These are phyloP conservation scores for Xylaria telfairii DNA, from an alignment of 495 filamentous ascomycete species.

Conservation along the genomic window DNA sequence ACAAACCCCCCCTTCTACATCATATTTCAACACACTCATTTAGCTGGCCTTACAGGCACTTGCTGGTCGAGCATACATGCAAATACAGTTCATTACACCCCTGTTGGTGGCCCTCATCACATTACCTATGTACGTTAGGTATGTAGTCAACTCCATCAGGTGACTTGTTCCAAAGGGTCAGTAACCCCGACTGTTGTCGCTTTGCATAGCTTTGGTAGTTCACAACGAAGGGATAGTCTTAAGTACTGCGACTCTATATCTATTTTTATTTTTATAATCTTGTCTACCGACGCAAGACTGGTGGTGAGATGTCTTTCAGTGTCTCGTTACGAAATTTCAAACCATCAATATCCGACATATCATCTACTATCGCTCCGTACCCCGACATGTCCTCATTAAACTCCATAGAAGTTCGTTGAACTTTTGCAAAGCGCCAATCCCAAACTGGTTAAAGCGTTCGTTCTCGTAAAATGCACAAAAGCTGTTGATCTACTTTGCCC, in stretches of 20 bases:
- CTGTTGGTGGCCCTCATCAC: no score
- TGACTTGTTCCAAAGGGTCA: not conserved
- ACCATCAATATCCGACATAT: conserved; percentile 19
- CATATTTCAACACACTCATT: no score
- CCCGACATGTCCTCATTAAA: conserved; percentile 20
- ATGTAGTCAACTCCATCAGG: not conserved
- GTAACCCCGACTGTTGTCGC: not conserved
- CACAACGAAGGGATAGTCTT: not conserved
- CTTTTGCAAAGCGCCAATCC: conserved; percentile 8
- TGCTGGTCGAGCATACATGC: no score
- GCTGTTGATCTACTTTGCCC: conserved; percentile 33
- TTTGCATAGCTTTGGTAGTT: not conserved
- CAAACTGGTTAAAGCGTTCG: conserved; percentile 10
- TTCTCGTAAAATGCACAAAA: conserved; percentile 16
- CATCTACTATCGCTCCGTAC: conserved; percentile 15
- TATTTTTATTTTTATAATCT: conserved; percentile 27
- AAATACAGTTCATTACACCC: no score
- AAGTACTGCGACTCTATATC: conserved; percentile 26
- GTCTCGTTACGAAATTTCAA: conserved; percentile 20
- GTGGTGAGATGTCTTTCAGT: conserved; percentile 13
- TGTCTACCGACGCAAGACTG: conserved; percentile 23
- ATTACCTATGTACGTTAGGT: no score
- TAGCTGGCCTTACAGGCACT: no score
- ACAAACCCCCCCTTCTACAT: no score
- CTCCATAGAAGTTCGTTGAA: conserved; percentile 1